A percentile compares a stretch with the other conserved stretches of the same genome.
These are phyloP conservation scores for Paraglomus brasilianum DNA, from an alignment of 192 early-diverging fungal genomes.

Conservation along the genomic window DNA sequence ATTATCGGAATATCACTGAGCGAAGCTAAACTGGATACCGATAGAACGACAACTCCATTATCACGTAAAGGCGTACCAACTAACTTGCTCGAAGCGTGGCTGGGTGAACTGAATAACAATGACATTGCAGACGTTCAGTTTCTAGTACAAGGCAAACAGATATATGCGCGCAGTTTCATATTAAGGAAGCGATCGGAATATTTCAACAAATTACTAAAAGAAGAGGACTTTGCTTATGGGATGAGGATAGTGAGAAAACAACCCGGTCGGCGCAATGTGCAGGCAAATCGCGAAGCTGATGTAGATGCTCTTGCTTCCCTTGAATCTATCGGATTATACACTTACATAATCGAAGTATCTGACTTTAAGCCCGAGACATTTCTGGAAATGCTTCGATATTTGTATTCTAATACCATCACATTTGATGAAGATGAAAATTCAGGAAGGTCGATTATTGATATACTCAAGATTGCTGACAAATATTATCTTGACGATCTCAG, in stretches of 20 bases:
- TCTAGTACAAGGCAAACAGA: background rate
- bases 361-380: conserved; percentile 12
- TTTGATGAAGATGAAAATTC: background rate
- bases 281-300: too few relatives aligned
- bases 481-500: conserved; percentile 21
- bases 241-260: too few relatives aligned
- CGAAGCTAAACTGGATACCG: background rate
- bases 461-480: conserved; percentile 20
- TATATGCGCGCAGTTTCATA: conserved; percentile 20
- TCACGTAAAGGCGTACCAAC: background rate
- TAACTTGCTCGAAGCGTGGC: background rate
- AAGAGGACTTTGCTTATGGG: background rate
- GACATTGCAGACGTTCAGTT: conserved; percentile 16
- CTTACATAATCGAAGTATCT: conserved; percentile 2
- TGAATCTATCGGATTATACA: too few relatives aligned
- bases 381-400: conserved; percentile 1
- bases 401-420: conserved; percentile 33
- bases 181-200: conserved; percentile 25
- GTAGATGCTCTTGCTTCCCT: too few relatives aligned
- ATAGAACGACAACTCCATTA: background rate
- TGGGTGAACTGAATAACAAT: background rate
- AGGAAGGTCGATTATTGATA: conserved; percentile 1
- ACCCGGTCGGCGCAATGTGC: too few relatives aligned
- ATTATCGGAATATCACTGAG: background rate
- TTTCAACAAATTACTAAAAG: conserved; percentile 26